Percentiles rank a stretch among this genome's conserved stretches.
Conservation (phyloP, 352 stramenopile genomes). For the Phytophthora cryptogea region DNA sequence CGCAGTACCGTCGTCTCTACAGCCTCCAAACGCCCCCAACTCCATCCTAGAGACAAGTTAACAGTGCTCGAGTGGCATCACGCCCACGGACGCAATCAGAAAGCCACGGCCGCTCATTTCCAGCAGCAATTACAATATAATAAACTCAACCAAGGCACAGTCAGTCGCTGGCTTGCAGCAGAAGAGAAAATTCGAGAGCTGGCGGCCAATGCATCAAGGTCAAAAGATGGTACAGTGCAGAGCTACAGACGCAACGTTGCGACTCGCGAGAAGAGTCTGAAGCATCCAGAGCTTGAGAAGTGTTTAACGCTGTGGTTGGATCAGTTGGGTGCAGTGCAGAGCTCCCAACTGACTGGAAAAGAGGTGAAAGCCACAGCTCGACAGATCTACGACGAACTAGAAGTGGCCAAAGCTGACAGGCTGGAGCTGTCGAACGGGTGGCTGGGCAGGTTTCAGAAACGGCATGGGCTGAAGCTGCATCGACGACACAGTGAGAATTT, state of each 20-base stretch:
- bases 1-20: neutral
- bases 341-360: slow-evolving; percentile 14
- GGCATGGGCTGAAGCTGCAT: slow-evolving; percentile 20
- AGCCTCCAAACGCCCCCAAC: slow-evolving; percentile 3
- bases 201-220: neutral
- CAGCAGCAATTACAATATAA: slow-evolving; percentile 6
- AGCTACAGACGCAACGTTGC: neutral
- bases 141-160: slow-evolving; percentile 28
- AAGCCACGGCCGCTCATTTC: slow-evolving; percentile 16
- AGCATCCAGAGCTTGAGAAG: slow-evolving; percentile 28
- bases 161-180: slow-evolving; percentile 25
- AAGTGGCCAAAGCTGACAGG: slow-evolving; percentile 15
- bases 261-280: slow-evolving; percentile 19
- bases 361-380: slow-evolving; percentile 28
- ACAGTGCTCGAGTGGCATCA: slow-evolving; percentile 19
- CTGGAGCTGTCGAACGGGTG: slow-evolving; percentile 34
- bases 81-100: slow-evolving; percentile 19
- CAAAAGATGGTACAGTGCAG: neutral
- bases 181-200: slow-evolving; percentile 23
- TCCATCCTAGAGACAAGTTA: slow-evolving; percentile 10
- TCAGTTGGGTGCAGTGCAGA: slow-evolving; percentile 1
- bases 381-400: slow-evolving; percentile 28
- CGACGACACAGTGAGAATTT: neutral
- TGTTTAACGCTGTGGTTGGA: slow-evolving; percentile 28
- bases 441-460: slow-evolving; percentile 20